phyloP scores from a whole-genome alignment of 192 early-diverging fungal genomes.

The Rhizophagus sp. region DNA sequence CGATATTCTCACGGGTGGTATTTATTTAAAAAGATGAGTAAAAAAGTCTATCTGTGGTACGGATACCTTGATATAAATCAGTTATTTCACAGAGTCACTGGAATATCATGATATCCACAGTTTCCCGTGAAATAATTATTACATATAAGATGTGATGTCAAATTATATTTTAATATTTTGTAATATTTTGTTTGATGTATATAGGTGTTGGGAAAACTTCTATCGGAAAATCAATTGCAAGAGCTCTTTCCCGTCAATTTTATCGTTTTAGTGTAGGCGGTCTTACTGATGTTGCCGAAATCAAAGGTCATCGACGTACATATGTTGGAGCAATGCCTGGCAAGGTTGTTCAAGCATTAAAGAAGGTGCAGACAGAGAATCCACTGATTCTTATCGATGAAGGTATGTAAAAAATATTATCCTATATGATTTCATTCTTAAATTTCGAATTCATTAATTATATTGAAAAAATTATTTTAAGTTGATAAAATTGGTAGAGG shows the following conservation, averaged over 20 bases:
- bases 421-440: neutral
- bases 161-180: neutral
- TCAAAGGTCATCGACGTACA: conserved; percentile 98
- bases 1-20: too few relatives aligned
- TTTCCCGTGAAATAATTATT: too few relatives aligned
- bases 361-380: conserved; percentile 99
- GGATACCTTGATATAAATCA: too few relatives aligned
- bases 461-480: conserved; percentile 7
- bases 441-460: conserved; percentile 23
- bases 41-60: too few relatives aligned
- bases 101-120: too few relatives aligned
- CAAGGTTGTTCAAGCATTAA: conserved; percentile 97
- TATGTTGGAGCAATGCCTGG: conserved; percentile 99
- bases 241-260: conserved; percentile 91
- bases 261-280: conserved; percentile 98
- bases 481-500: conserved; percentile 98
- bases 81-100: too few relatives aligned
- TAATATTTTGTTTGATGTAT: conserved; percentile 4
- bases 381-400: conserved; percentile 98
- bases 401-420: conserved; percentile 31
- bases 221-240: conserved; percentile 96
- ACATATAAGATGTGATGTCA: neutral
- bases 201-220: conserved; percentile 95
- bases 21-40: too few relatives aligned
- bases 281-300: conserved; percentile 96